Evolutionary conservation across 768 basidiomycete species (phyloP), one percentile per base, ranked within the genome.

Genomic region (Tephrocybe sp.): DNA sequence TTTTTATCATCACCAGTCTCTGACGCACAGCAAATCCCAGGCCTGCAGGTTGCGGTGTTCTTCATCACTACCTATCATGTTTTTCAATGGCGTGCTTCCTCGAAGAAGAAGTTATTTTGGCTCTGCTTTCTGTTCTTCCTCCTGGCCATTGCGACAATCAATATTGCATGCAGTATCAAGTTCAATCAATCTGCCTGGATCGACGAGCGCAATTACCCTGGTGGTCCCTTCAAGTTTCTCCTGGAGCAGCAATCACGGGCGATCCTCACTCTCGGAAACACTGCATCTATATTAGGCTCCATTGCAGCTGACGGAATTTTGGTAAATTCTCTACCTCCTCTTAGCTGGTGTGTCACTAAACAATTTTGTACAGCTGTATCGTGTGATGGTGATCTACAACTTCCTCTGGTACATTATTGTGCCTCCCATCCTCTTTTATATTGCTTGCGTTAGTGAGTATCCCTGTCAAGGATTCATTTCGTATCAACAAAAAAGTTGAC

Each of bases 301-400:
- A 58, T 72, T 11, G 52, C 73, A 55, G 64, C 65, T 8, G 69
- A 73, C 36, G 73, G 56, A 1, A 45, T 74, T 37, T 60, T 76
- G 54, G 75, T 76, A 44, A 39, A 68, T 48, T 38, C 71, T 38
- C 34, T 44, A n/a, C 27, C 15, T 50, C 16, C 19, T 33, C 19
- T 11, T 22, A 16, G 6, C 22, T 12, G 6, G n/a, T 33, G 23
- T 3, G 13, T 11, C 10, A 10, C 22, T 34, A 13, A 36, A 11
- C 4, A 36, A 19, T 29, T 23, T 29, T 39, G 18, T 12, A 4
- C 36, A 50, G 49, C 23, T 50, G 31, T 55, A 55, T 31, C 45
- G 54, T 11, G 54, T 51, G 27, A 45, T 55, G 41, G 41, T 55
- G 8, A 37, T 50, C 9, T 51, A 45, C 49, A 29, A 47, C 21